Evolutionary conservation across 2,329 filamentous ascomycete species (phyloP), one percentile per base, ranked within the genome.

Genomic region (Talaromyces rugulosus): DNA sequence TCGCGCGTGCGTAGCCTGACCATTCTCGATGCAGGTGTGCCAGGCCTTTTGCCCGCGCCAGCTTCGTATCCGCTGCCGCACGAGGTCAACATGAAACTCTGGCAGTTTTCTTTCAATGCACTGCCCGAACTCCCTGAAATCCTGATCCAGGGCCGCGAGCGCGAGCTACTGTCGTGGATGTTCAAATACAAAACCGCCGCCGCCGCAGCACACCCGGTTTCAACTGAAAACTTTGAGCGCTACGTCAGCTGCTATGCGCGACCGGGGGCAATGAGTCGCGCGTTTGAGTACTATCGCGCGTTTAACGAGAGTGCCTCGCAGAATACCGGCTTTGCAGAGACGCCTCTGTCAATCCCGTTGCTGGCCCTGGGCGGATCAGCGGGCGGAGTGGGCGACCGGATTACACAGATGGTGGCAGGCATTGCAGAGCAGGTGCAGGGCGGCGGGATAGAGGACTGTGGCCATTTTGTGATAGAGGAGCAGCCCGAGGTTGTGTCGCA

Each of bases 61-160:
- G 58, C 66, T 11, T 42, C 64, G 28, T 69, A 62, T 56, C 68
- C 68, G 8, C 54, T 70, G 42, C 56, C 66, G 18, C 30, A 65
- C 34, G 58, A 61, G 34, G 60, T 63, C 11, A 71, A 70, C 36
- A 31, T 69, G 11, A 65, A 65, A 23, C 65, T 71, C 5, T 71
- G 68, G 67, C 69, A 70, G 60, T 70, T 71, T 52, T 67, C 68
- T 0, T 71, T 71, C 59, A 67, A 70, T 42, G 64, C 66, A 6
- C 66, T 71, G 27, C 68, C 68, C 1, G 68, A 70, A 12, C 36
- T 71, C 40, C 69, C 69, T 6, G 69, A 70, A 34, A 65, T 68
- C 16, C 51, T 71, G 30, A 67, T 64, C 11, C 14, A 44, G 4
- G 67, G 67, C 9, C 65, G 66, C 33, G 68, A 70, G 57, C 61